Evolutionary conservation across 805 yeast species (phyloP), one percentile per base, ranked within the genome.

Genomic region (Lachancea thermotolerans): DNA sequence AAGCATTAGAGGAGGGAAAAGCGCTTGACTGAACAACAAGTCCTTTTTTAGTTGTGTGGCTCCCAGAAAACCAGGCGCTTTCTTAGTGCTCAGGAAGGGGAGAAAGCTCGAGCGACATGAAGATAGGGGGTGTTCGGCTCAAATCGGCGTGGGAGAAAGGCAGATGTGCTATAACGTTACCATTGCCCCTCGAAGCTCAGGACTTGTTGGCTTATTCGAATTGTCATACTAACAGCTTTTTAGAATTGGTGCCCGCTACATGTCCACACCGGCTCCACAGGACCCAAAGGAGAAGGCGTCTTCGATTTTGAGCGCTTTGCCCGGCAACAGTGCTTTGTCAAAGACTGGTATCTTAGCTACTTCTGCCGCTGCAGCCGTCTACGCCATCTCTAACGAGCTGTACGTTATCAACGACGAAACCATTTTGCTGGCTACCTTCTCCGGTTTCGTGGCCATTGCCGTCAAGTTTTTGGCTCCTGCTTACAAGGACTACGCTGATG

Each of bases 311-410:
- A 90, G 85, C 63, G 87, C 96, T 52, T 72, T 93, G 57, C 99
- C 99, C 68, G 97, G 97, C 67, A 83, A 79, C 80, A 79, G 80
- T 62, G 74, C 79, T 58, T 69, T 91, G 57, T 79, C 96, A 56
- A 93, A 93, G 81, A 88, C 97, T 51, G 96, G 97, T 65, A 78
- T 90, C 64, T 75, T 93, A 62, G 96, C 96, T 61, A 90, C 99
- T 44, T 79, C 91, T 50, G 80, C 96, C 50, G 97, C 97, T 51
- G 98, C 95, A 47, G 82, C 95, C 49, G 69, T 91, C 57, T 93
- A 89, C 72, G 96, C 96, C 55, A 82, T 93, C 65, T 85, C 96
- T 60, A 88, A 87, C 71, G 95, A 88, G 70, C 77, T 93, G 57
- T 83, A 90, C 71, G 86, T 93, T 57, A 76, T 93, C 64, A 95